phyloP scores from a whole-genome alignment of 1,139 yeast genomes.

The Tardiomyces digboiensis region DNA sequence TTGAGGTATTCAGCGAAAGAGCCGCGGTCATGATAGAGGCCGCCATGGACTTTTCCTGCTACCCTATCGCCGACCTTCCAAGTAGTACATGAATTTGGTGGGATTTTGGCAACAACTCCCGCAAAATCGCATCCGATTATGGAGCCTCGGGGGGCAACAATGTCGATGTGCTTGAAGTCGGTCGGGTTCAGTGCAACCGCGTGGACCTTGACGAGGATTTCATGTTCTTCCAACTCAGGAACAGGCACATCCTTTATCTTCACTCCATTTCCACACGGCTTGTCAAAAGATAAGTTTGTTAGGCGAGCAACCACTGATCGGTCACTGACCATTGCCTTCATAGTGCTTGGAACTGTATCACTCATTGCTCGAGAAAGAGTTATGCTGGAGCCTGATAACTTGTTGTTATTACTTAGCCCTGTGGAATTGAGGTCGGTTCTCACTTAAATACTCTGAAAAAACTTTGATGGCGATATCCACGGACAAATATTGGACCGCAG shows the following conservation, averaged over 20 bases:
- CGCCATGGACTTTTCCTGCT: conserved; percentile 41
- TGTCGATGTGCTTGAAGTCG: conserved; percentile 53
- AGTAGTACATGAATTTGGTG: conserved; percentile 40
- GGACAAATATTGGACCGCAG: no score
- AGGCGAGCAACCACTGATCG: not conserved
- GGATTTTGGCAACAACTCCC: conserved; percentile 48
- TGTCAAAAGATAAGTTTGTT: not conserved
- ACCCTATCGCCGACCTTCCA: conserved; percentile 41
- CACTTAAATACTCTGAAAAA: no score
- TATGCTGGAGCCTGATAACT: no score
- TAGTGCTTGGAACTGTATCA: not conserved
- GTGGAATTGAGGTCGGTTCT: no score
- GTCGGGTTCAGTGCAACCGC: conserved; percentile 64
- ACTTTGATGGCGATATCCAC: no score
- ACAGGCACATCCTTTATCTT: not conserved
- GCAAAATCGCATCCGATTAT: conserved; percentile 29
- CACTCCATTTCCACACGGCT: not conserved
- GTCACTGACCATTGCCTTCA: not conserved
- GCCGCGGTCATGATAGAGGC: conserved; percentile 7
- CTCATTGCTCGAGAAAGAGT: no score
- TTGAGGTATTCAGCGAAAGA: not conserved
- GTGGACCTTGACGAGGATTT: conserved; percentile 41
- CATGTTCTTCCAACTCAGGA: conserved; percentile 12
- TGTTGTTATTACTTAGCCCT: no score
- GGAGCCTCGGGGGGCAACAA: conserved; percentile 34